A percentile compares a stretch with the other conserved stretches of the same genome.
phyloP scores from a whole-genome alignment of 495 filamentous ascomycete genomes.

The Clohesyomyces aquaticus region DNA sequence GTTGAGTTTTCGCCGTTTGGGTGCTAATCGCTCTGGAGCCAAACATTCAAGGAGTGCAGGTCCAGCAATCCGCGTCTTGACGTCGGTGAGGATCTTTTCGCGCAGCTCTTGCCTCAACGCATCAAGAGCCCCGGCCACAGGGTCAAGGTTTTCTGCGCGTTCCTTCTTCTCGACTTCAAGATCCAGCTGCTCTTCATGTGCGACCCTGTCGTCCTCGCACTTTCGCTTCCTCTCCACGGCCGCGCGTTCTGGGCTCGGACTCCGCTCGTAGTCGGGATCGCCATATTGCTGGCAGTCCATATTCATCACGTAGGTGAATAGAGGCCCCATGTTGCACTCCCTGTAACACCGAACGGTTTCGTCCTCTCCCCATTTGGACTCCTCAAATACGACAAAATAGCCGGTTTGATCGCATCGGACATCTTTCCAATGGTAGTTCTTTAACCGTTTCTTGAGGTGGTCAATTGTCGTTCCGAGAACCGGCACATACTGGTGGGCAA shows the following conservation, averaged over 20 bases:
- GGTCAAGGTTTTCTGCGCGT: slow-evolving; percentile 80
- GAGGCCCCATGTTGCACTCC: slow-evolving; percentile 68
- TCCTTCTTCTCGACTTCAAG: slow-evolving; percentile 85
- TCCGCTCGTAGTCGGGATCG: slow-evolving; percentile 67
- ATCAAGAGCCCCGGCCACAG: slow-evolving; percentile 77
- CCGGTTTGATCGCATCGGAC: slow-evolving; percentile 81
- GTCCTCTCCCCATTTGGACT: slow-evolving; percentile 71
- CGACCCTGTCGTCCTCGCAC: slow-evolving; percentile 59
- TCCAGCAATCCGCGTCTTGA: slow-evolving; percentile 79
- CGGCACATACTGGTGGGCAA: slow-evolving; percentile 82
- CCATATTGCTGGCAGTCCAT: slow-evolving; percentile 81
- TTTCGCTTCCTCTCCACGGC: slow-evolving; percentile 59
- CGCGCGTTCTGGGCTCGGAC: slow-evolving; percentile 60
- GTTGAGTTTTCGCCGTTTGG: slow-evolving; percentile 75
- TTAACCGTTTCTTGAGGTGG: slow-evolving; percentile 85
- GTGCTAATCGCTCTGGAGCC: slow-evolving; percentile 74
- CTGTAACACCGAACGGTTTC: slow-evolving; percentile 78
- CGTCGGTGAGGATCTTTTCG: slow-evolving; percentile 81
- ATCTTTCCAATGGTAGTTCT: slow-evolving; percentile 72
- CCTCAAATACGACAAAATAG: slow-evolving; percentile 88
- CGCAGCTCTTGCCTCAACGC: slow-evolving; percentile 78
- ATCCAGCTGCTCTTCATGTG: slow-evolving; percentile 73
- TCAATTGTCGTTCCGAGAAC: slow-evolving; percentile 80
- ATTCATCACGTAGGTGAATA: slow-evolving; percentile 92
- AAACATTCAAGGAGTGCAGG: slow-evolving; percentile 82